A percentile compares a stretch with the other conserved stretches of the same genome.
Conservation (phyloP, 108 stramenopile species). For the Parietichytrium sp. region DNA sequence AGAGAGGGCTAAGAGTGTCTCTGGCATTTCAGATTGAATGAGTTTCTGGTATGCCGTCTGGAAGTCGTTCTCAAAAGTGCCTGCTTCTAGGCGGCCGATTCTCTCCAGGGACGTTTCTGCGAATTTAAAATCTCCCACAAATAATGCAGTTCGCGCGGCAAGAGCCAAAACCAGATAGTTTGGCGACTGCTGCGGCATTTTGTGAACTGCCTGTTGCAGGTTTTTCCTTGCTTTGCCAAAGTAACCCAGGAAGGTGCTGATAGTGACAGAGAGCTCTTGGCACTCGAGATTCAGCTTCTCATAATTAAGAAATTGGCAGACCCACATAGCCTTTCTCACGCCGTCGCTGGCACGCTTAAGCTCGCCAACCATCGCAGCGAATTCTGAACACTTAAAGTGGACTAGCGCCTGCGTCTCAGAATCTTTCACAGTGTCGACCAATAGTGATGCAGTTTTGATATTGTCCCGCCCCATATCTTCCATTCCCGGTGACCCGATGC, state of each 20-base stretch:
- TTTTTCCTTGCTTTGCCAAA: neutral
- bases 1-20: neutral
- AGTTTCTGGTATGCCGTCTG: neutral
- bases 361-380: neutral
- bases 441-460: neutral
- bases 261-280: constrained; percentile 7
- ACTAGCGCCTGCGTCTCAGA: constrained; percentile 19
- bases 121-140: neutral
- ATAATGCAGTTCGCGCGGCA: neutral
- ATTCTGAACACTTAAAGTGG: neutral
- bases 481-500: neutral
- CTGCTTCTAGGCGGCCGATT: neutral
- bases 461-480: neutral
- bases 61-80: neutral
- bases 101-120: neutral
- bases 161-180: constrained; percentile 30
- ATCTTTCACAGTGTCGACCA: constrained; percentile 18
- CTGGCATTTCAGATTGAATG: neutral
- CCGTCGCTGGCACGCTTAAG: constrained; percentile 32
- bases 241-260: neutral
- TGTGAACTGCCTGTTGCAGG: neutral
- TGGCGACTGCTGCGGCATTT: constrained; percentile 4
- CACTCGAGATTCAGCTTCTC: neutral
- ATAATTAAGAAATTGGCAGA: constrained; percentile 9
- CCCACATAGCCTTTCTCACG: constrained; percentile 9